phyloP scores from a whole-genome alignment of 768 basidiomycete species.

The Suillus occidentalis region DNA sequence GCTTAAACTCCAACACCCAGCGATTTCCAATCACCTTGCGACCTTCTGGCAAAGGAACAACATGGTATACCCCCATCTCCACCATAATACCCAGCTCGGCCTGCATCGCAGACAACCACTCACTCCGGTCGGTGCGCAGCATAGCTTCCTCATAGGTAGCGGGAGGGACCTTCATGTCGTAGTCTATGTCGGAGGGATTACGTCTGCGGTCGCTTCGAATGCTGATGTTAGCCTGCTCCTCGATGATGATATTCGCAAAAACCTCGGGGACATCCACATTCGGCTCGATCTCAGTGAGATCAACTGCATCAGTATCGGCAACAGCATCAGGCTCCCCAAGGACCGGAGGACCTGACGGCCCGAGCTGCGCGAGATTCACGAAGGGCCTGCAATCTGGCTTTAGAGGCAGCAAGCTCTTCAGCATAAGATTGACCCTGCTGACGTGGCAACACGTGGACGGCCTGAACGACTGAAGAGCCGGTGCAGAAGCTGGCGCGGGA shows the following conservation, averaged over 20 bases:
- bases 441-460: too few species aligned
- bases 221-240: fast-evolving
- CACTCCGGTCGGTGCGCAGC: fast-evolving
- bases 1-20: slow-evolving; percentile 1
- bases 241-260: not conserved
- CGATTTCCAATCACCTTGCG: not conserved
- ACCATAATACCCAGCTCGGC: not conserved
- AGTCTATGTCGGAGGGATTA: not conserved
- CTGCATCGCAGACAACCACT: not conserved
- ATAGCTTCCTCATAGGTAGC: not conserved
- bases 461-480: too few species aligned
- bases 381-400: too few species aligned
- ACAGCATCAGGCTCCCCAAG: too few species aligned
- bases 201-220: fast-evolving
- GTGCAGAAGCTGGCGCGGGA: too few species aligned
- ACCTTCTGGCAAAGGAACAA: not conserved
- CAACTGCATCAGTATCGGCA: too few species aligned
- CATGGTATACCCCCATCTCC: not conserved
- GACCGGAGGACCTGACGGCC: too few species aligned
- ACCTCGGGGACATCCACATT: fast-evolving
- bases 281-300: fast-evolving
- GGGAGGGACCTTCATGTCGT: not conserved
- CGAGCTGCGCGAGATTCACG: too few species aligned
- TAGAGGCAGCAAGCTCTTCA: too few species aligned
- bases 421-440: too few species aligned